These are phyloP conservation scores for Microthyrium microscopicum DNA, from an alignment of 2,329 filamentous ascomycete species.

Conservation along the genomic window DNA sequence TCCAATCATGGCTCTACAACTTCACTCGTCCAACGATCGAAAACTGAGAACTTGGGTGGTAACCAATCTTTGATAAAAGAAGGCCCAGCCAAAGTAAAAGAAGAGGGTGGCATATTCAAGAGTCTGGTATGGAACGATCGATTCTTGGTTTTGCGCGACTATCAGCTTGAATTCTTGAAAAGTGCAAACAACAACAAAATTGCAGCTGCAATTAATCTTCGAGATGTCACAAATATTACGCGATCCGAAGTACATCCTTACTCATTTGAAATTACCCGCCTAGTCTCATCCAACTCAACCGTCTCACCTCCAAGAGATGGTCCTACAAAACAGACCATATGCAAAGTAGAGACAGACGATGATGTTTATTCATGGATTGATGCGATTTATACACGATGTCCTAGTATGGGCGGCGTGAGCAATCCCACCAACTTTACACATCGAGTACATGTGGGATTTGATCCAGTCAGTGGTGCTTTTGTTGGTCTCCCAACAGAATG, in stretches of 20 bases:
- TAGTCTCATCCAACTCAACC: conserved; percentile 38
- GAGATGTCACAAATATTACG: conserved; percentile 78
- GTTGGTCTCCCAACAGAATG: conserved; percentile 89
- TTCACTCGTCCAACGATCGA: conserved; percentile 23
- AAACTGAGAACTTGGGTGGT: conserved; percentile 23
- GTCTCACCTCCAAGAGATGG: conserved; percentile 66
- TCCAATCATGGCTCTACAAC: conserved; percentile 20
- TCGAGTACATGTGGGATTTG: conserved; percentile 92
- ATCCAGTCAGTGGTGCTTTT: conserved; percentile 87
- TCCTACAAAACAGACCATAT: conserved; percentile 67
- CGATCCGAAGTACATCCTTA: conserved; percentile 82
- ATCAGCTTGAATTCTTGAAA: conserved; percentile 88
- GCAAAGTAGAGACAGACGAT: conserved; percentile 87
- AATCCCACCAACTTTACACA: conserved; percentile 98
- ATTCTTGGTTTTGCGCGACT: conserved; percentile 81
- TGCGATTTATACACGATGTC: conserved; percentile 89
- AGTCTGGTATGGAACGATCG: conserved; percentile 77
- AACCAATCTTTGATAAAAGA: conserved; percentile 33
- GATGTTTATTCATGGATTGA: conserved; percentile 99
- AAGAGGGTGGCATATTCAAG: conserved; percentile 70
- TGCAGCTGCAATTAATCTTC: conserved; percentile 68
- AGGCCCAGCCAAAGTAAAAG: conserved; percentile 74
- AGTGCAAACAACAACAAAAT: conserved; percentile 66
- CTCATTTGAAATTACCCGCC: conserved; percentile 83
- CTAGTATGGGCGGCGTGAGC: conserved; percentile 93